Base-by-base conservation (phyloP, 352 stramenopile genomes). In the Globisporangium middletonii region DNA sequence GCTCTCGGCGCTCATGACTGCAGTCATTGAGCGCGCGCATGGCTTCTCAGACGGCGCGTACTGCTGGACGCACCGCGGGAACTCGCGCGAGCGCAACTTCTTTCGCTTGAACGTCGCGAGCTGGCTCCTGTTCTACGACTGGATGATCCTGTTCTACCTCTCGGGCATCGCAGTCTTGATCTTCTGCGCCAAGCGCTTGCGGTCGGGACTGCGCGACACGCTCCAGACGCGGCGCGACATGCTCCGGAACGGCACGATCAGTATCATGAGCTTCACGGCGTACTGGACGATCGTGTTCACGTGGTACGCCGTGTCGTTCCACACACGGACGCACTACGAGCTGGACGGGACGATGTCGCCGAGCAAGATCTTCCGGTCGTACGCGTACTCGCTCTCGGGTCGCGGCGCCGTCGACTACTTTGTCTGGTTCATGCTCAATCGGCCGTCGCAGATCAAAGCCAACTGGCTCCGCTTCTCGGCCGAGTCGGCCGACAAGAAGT, bases 391-490 rank as follows among this genome's bases (percentile, higher is more conserved):
- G 6, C 59, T 95, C 27, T 76, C 83, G 2, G 79, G 77, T 4
- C 81, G 83, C 12, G 83, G 83, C 11, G 65, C 72, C 11, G 68
- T 92, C 13, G 78, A 91, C 62, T 92, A 88, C 64, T 88, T 92
- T 45, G 75, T 94, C 55, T 94, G 83, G 83, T 94, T 94, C 57
- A 91, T 89, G 75, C 83, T 91, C 63, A 94, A 94, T 62, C 64
- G 63, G 15, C 81, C 83, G 5, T 74, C 71, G 35, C 43, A 73
- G n/a, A 76, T 92, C 38, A 65, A 62, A 0, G 50, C 50, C 11
- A 72, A 86, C 50, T 94, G 84, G 84, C 78, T 94, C 27, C 65
- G 75, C 51, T 92, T 90, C 41, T 77, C 81, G 6, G 68, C 76
- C n/a, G 81, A 91, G 52, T 90, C 79, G 8, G 81, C 77, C 0